phyloP scores from a whole-genome alignment of 495 filamentous ascomycete genomes.

The Talaromyces stipitatus region DNA sequence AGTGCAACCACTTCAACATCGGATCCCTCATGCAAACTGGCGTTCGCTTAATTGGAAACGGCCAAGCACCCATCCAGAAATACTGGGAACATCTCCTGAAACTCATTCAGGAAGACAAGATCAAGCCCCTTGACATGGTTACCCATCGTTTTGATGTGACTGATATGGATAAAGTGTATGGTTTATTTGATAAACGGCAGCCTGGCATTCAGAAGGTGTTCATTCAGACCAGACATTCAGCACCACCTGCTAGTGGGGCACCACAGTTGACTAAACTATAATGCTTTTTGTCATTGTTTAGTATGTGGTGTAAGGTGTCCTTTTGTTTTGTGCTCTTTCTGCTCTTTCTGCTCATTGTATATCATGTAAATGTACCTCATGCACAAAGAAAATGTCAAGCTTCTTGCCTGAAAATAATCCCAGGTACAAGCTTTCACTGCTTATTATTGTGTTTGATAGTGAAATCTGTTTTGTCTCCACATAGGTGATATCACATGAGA shows the following conservation, averaged over 20 bases:
- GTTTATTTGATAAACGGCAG: slow-evolving; percentile 60
- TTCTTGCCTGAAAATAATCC: too few relatives aligned
- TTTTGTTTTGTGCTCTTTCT: too few relatives aligned
- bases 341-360: too few relatives aligned
- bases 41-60: slow-evolving; percentile 72
- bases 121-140: slow-evolving; percentile 75
- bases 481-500: too few relatives aligned
- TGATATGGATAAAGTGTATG: slow-evolving; percentile 64
- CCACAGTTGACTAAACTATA: slow-evolving; percentile 41
- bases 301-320: neutral
- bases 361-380: too few relatives aligned
- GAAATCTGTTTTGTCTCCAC: too few relatives aligned
- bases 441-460: too few relatives aligned
- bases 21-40: slow-evolving; percentile 84
- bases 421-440: too few relatives aligned
- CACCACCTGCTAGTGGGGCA: slow-evolving; percentile 43
- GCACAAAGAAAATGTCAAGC: too few relatives aligned
- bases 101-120: slow-evolving; percentile 59
- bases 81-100: slow-evolving; percentile 73
- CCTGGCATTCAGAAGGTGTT: slow-evolving; percentile 67
- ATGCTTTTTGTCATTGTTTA: neutral
- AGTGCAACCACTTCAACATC: slow-evolving; percentile 79
- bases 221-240: slow-evolving; percentile 59
- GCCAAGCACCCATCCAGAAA: slow-evolving; percentile 75
- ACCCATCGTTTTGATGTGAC: slow-evolving; percentile 69